Evolutionary conservation across 768 basidiomycete genomes (phyloP).

Genomic region (Coprinopsis strossmayeri): DNA sequence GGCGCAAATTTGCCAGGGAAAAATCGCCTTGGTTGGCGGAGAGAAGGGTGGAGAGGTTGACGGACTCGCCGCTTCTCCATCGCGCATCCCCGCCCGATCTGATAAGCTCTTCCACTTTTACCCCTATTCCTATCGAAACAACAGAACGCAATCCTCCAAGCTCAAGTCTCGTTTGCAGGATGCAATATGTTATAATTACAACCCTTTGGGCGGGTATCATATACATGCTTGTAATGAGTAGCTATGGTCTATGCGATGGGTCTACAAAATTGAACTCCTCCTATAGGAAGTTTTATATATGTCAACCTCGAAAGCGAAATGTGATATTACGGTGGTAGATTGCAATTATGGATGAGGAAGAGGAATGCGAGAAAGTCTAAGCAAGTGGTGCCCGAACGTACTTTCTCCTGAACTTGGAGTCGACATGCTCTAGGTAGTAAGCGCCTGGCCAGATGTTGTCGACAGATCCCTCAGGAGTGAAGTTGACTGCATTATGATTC

Average conservation of each 20-base stretch:
- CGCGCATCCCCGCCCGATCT: no score
- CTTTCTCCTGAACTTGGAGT: conserved; percentile 86
- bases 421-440: conserved; percentile 89
- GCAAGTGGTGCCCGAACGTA: conserved; percentile 50
- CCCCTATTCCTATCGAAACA: no score
- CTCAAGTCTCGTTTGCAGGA: no score
- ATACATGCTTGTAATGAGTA: no score
- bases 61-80: no score
- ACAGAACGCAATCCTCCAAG: no score
- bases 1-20: no score
- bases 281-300: conserved; percentile 6
- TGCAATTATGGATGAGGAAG: no score
- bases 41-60: not conserved
- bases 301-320: conserved; percentile 8
- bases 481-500: conserved; percentile 88
- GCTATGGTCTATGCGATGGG: not conserved
- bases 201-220: conserved; percentile 7
- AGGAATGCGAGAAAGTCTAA: conserved; percentile 22
- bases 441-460: conserved; percentile 93
- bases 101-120: no score
- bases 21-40: not conserved
- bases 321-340: not conserved
- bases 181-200: conserved; percentile 11
- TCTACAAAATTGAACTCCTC: conserved; percentile 8
- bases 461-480: conserved; percentile 77